phyloP scores from a whole-genome alignment of 139 green algal genomes.

The Chlorella sorokiniana region DNA sequence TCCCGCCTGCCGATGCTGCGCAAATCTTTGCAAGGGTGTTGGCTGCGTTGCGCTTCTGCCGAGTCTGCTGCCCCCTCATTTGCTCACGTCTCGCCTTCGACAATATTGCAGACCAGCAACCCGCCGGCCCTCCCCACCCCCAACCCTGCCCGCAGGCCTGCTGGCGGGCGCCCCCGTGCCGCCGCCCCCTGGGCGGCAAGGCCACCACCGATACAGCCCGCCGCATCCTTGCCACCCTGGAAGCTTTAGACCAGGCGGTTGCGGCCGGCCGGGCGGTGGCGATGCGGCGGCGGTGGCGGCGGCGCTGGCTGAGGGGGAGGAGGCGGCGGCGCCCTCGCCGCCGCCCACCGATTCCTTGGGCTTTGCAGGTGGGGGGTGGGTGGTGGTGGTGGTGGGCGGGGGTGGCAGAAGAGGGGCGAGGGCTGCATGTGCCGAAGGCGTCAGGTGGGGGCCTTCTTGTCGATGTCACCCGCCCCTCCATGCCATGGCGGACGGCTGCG shows the following conservation, averaged over 20 bases:
- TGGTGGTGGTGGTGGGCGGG: neutral
- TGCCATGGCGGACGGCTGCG: too few species aligned
- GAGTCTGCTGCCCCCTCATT: too few species aligned
- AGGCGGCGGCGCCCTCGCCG: constrained; percentile 4
- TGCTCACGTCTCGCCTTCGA: too few species aligned
- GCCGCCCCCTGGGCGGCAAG: neutral
- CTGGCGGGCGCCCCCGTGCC: neutral
- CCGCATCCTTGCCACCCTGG: constrained; percentile 47
- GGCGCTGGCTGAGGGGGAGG: neutral
- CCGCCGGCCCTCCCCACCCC: neutral
- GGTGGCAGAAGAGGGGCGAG: neutral
- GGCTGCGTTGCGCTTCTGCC: too few species aligned
- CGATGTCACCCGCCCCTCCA: too few species aligned
- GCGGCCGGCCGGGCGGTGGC: constrained; percentile 10
- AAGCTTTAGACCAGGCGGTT: constrained; percentile 39
- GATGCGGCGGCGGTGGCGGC: neutral
- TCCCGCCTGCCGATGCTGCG: too few species aligned
- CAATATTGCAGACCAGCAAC: too few species aligned
- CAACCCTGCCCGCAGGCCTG: neutral
- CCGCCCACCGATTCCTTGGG: constrained; percentile 34
- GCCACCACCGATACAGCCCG: constrained; percentile 48
- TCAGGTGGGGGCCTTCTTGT: too few species aligned
- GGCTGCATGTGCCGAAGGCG: neutral
- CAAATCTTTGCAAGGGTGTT: too few species aligned
- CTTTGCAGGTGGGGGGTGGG: constrained; percentile 31